Evolutionary conservation across 441 rosid genomes (phyloP), one percentile per base, ranked within the genome.

Genomic region (Raphanus hybrid): DNA sequence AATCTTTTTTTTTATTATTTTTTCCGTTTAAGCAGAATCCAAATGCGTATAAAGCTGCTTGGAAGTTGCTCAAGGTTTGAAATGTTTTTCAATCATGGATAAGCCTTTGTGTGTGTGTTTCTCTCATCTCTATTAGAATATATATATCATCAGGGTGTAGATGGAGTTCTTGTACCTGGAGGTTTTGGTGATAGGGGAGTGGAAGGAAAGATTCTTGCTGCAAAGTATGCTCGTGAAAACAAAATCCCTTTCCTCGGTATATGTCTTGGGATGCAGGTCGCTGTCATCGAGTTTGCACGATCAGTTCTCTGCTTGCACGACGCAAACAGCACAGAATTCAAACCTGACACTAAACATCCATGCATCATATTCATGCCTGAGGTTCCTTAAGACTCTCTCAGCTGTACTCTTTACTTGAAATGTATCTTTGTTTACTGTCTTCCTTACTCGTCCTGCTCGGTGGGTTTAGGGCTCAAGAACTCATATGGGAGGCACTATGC

Each of bases 181-280:
- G 99, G 99, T 60, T 96, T 96, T 85, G 99, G 98, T 20, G 91
- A 90, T 75, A 86, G 98, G 57, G 99, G 99, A 26, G 98, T 96
- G 74, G 81, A 90, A 80, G 99, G 99, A 65, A 96, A 96, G 85
- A 92, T 96, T 85, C 80, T 86, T 71, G 94, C 98, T 29, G 93
- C 98, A 10, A 92, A 89, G 63, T 86, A 88, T 80, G 97, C 97
- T 1, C 89, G 99, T 74, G 97, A 96, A 85, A 89, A 88, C 71
- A 86, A 81, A 74, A 64, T 90, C 67, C 99, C 99, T 39, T 96
- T 70, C 84, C 97, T 96, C 15, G 99, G 99, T 70, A 93, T 96
- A 57, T 96, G 99, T 71, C 87, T 96, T 6, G 99, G 98, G 75
- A 96, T 96, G 98, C 99, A 96, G 67, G 64, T 85, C 69, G 99